Evolutionary conservation across 1,139 yeast species (phyloP).

Genomic region (Yamadazyma kanchanaburiensis): DNA sequence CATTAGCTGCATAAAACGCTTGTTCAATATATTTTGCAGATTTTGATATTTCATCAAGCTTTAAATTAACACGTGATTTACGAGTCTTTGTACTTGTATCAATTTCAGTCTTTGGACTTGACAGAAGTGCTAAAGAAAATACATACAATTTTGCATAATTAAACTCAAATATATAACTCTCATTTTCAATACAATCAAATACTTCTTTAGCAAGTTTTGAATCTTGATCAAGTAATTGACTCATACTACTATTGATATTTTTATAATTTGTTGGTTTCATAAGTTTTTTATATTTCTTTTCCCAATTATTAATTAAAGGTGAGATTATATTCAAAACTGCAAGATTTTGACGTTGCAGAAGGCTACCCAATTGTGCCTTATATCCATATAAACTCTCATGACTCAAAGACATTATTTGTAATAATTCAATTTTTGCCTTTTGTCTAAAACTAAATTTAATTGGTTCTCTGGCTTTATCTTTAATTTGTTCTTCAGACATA

Average conservation of each 20-base stretch:
- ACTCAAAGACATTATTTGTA: slow-evolving; percentile 78
- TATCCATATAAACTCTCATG: slow-evolving; percentile 78
- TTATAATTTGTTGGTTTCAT: slow-evolving; percentile 45
- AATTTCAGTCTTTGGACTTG: slow-evolving; percentile 27
- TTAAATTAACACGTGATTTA: slow-evolving; percentile 29
- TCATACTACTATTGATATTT: slow-evolving; percentile 19
- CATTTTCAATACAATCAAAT: slow-evolving; percentile 52
- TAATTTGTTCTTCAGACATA: slow-evolving; percentile 38
- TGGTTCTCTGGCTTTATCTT: slow-evolving; percentile 23
- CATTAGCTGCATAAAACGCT: slow-evolving; percentile 84
- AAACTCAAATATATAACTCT: slow-evolving; percentile 75
- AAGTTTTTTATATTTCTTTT: slow-evolving; percentile 54
- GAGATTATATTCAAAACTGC: slow-evolving; percentile 69
- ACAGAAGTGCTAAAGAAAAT: slow-evolving; percentile 76
- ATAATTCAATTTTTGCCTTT: slow-evolving; percentile 72
- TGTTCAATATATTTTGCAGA: slow-evolving; percentile 76
- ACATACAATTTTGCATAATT: slow-evolving; percentile 81
- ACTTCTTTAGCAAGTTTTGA: slow-evolving; percentile 38
- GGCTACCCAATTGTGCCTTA: slow-evolving; percentile 51
- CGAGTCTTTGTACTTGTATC: slow-evolving; percentile 16
- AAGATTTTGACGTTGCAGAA: slow-evolving; percentile 63
- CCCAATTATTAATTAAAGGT: slow-evolving; percentile 80
- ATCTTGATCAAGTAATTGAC: slow-evolving; percentile 30
- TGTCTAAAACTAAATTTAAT: slow-evolving; percentile 58
- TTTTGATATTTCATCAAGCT: slow-evolving; percentile 67